A percentile compares a stretch with the other conserved stretches of the same genome.
phyloP scores from a whole-genome alignment of 2,329 filamentous ascomycete genomes.

The Pseudopithomyces maydicus region DNA sequence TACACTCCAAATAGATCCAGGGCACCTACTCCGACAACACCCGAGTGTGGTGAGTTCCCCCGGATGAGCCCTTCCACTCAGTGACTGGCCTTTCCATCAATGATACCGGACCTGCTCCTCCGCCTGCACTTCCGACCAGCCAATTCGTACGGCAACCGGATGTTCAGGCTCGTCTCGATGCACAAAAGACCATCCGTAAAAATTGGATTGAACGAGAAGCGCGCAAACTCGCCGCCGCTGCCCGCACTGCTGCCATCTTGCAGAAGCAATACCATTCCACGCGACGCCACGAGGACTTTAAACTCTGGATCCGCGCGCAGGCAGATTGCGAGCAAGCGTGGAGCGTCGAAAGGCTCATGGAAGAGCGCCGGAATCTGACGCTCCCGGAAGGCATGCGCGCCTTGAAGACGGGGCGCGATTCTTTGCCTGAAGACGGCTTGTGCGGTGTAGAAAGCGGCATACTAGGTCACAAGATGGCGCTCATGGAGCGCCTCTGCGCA shows the following conservation, averaged over 20 bases:
- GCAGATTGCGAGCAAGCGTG: constrained; percentile 3
- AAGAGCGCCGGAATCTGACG: constrained; percentile 23
- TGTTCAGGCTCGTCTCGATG: constrained; percentile 8
- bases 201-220: constrained; percentile 22
- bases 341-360: constrained; percentile 18
- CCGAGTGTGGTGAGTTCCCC: background rate
- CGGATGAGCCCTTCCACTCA: background rate
- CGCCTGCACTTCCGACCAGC: background rate
- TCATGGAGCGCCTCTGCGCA: constrained; percentile 23
- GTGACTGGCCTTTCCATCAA: background rate
- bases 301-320: constrained; percentile 1
- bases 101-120: background rate
- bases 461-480: constrained; percentile 23
- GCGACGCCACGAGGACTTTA: background rate
- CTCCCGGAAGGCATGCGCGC: constrained; percentile 16
- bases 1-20: background rate
- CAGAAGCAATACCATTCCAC: constrained; percentile 5
- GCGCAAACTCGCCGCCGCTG: constrained; percentile 10
- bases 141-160: background rate
- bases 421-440: constrained; percentile 1
- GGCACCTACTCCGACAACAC: background rate
- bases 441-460: constrained; percentile 7
- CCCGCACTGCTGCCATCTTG: background rate
- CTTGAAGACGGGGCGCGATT: constrained; percentile 11
- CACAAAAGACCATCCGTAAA: constrained; percentile 12